Percentiles rank a stretch among this genome's conserved stretches.
These are phyloP conservation scores for Fraxinus latifolia DNA, from an alignment of 305 asterid species.

Conservation along the genomic window DNA sequence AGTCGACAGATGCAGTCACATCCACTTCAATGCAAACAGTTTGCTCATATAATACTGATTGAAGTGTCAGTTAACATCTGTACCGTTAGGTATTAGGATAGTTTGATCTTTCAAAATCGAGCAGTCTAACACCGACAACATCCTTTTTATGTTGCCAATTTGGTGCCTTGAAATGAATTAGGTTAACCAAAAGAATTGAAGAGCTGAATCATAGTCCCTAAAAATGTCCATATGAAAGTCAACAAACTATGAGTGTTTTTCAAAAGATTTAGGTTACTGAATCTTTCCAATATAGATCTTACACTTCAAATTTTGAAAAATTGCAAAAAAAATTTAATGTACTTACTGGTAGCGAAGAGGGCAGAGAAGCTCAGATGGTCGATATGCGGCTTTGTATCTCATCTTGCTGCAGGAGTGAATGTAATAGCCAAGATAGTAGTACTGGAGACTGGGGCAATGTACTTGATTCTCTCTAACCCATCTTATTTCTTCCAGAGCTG, in stretches of 20 bases:
- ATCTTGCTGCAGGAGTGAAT: constrained; percentile 93
- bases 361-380: constrained; percentile 95
- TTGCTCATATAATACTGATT: not conserved
- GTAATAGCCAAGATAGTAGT: constrained; percentile 96
- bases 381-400: constrained; percentile 94
- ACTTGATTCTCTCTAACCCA: constrained; percentile 72
- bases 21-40: not conserved
- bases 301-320: constrained; percentile 17
- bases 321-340: constrained; percentile 1
- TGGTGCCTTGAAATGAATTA: constrained; percentile 9
- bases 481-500: constrained; percentile 81
- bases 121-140: not conserved
- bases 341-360: constrained; percentile 92
- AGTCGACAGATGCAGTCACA: not conserved
- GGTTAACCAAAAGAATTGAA: not conserved
- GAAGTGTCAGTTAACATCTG: not conserved
- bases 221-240: constrained; percentile 11
- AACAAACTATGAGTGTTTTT: not conserved
- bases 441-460: constrained; percentile 78
- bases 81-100: not conserved
- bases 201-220: constrained; percentile 15
- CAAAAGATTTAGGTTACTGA: not conserved
- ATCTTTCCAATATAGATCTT: not conserved
- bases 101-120: not conserved
- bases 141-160: not conserved